A percentile compares a stretch with the other conserved stretches of the same genome.
These are phyloP conservation scores for Pleoardoris graminearum DNA, from an alignment of 2,329 filamentous ascomycete genomes.

Conservation along the genomic window DNA sequence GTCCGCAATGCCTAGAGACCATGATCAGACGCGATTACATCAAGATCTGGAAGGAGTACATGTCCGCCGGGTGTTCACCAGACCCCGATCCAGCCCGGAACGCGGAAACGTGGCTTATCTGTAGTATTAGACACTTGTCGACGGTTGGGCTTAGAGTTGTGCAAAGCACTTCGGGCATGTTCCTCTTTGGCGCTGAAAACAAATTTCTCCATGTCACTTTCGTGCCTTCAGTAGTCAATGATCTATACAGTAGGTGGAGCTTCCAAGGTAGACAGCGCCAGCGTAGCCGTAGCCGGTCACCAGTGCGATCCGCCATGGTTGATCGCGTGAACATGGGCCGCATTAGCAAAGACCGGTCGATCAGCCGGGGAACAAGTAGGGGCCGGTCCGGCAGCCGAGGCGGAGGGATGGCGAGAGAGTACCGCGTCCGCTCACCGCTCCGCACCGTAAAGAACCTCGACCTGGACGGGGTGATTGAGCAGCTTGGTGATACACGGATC, in stretches of 20 bases:
- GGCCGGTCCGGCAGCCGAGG: too few relatives aligned
- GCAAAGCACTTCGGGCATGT: background rate
- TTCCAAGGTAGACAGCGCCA: background rate
- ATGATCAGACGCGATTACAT: constrained; percentile 1
- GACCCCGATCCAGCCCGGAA: background rate
- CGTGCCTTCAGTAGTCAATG: background rate
- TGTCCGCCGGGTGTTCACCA: background rate
- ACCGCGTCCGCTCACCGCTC: constrained; percentile 2
- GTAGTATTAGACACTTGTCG: background rate
- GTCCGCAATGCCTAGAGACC: constrained; percentile 1
- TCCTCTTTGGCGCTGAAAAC: background rate
- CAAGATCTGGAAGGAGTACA: constrained; percentile 5
- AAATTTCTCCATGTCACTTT: background rate
- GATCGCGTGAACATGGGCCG: background rate
- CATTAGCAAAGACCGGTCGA: background rate
- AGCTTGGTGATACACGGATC: background rate
- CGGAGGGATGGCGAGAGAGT: too few relatives aligned
- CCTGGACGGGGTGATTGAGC: background rate
- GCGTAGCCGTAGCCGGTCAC: background rate
- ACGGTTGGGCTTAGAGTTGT: background rate
- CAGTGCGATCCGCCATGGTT: background rate
- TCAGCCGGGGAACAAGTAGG: background rate
- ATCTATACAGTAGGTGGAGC: background rate
- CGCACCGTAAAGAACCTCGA: background rate
- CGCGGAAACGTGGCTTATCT: background rate